Conservation (phyloP, 495 filamentous ascomycete species). For the Trichoderma reesei region DNA sequence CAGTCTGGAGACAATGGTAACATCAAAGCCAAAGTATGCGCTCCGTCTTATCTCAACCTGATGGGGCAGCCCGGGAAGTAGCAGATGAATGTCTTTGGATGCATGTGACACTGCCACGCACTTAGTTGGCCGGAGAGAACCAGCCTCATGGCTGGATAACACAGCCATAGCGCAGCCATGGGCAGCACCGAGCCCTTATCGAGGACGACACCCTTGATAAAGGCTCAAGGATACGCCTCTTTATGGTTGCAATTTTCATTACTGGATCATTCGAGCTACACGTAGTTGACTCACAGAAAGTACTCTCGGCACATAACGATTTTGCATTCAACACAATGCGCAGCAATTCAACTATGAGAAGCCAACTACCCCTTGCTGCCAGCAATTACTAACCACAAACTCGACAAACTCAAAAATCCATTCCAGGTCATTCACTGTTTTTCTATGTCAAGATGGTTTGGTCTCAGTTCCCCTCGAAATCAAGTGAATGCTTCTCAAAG, state of each 20-base stretch:
- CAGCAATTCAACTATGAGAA: background rate
- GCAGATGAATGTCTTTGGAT: too few species aligned
- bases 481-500: slow-evolving; percentile 1
- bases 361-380: background rate
- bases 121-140: too few species aligned
- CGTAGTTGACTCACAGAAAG: slow-evolving; percentile 1
- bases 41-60: too few species aligned
- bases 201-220: background rate
- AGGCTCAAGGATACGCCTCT: background rate
- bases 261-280: background rate
- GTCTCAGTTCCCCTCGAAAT: slow-evolving; percentile 4
- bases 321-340: background rate
- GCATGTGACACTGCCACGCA: too few species aligned
- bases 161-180: too few species aligned
- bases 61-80: too few species aligned
- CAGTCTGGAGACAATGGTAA: too few species aligned
- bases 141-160: too few species aligned
- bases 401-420: background rate
- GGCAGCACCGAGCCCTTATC: background rate
- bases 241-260: background rate
- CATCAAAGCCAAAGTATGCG: too few species aligned
- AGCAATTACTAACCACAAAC: background rate
- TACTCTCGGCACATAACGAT: background rate
- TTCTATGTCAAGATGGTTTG: background rate
- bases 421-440: background rate